Conservation (phyloP, 2,329 filamentous ascomycete species). For the Calycina marina region DNA sequence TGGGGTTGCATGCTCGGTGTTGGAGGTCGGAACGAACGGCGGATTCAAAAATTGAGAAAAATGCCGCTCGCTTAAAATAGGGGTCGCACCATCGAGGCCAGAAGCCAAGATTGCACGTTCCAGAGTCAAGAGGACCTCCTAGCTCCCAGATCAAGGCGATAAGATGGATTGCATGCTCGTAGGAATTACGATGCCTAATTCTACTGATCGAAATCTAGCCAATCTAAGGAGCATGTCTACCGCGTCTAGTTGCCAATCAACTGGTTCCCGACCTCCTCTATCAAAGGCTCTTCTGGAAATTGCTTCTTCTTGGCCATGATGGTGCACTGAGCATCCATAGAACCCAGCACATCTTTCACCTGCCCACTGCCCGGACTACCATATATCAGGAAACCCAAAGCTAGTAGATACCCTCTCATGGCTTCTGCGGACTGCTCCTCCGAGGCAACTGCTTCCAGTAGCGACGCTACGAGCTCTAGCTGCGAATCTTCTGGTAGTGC, state of each 20-base stretch:
- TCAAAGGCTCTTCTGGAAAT: conserved; percentile 42
- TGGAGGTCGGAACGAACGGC: too few species aligned
- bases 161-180: too few species aligned
- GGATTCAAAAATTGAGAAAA: too few species aligned
- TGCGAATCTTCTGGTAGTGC: conserved; percentile 54
- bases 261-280: conserved; percentile 33
- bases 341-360: conserved; percentile 63
- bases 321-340: conserved; percentile 58
- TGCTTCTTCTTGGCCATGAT: conserved; percentile 41
- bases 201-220: too few species aligned
- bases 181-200: too few species aligned
- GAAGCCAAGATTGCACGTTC: too few species aligned
- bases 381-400: conserved; percentile 64
- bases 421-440: conserved; percentile 53
- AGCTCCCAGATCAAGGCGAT: too few species aligned
- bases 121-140: too few species aligned
- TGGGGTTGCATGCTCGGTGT: too few species aligned
- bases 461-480: conserved; percentile 66
- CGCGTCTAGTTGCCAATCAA: conserved; percentile 25
- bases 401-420: conserved; percentile 60
- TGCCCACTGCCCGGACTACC: conserved; percentile 55
- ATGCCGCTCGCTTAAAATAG: too few species aligned
- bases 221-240: conserved; percentile 5
- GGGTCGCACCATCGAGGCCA: too few species aligned
- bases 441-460: conserved; percentile 56